These are phyloP conservation scores for Cyclocybe aegerita DNA, from an alignment of 768 basidiomycete species.

Conservation along the genomic window DNA sequence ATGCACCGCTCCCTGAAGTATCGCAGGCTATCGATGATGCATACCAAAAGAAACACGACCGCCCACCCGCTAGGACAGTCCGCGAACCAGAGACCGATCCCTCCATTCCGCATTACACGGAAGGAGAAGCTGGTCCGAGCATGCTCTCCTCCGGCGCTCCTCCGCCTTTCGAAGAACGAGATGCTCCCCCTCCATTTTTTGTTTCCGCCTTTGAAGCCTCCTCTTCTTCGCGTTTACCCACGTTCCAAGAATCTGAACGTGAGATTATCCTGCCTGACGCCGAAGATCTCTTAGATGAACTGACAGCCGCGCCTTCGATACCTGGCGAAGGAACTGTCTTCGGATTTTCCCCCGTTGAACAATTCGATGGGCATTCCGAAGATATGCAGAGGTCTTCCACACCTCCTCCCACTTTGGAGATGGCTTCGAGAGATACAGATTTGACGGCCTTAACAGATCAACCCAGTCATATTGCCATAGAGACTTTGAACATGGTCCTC, in stretches of 20 bases:
- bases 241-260: slow-evolving; percentile 78
- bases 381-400: slow-evolving; percentile 62
- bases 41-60: slow-evolving; percentile 88
- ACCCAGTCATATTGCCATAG: slow-evolving; percentile 48
- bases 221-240: slow-evolving; percentile 61
- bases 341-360: slow-evolving; percentile 68
- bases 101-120: slow-evolving; percentile 63
- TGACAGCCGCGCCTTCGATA: slow-evolving; percentile 36
- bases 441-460: slow-evolving; percentile 64
- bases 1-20: slow-evolving; percentile 78
- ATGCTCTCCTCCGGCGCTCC: slow-evolving; percentile 63
- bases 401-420: slow-evolving; percentile 76
- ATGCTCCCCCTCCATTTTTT: slow-evolving; percentile 76
- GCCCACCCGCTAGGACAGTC: slow-evolving; percentile 70
- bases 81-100: slow-evolving; percentile 66
- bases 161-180: slow-evolving; percentile 84
- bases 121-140: slow-evolving; percentile 77
- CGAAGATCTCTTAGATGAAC: slow-evolving; percentile 34
- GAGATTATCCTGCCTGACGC: slow-evolving; percentile 68
- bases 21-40: slow-evolving; percentile 70
- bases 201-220: slow-evolving; percentile 53
- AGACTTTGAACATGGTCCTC: slow-evolving; percentile 57
- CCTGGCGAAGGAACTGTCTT: slow-evolving; percentile 77
- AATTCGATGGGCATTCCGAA: slow-evolving; percentile 81
- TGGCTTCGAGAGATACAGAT: slow-evolving; percentile 70